A percentile compares a stretch with the other conserved stretches of the same genome.
phyloP scores from a whole-genome alignment of 23 red algal genomes.

The Gracilaria vermiculophylla region DNA sequence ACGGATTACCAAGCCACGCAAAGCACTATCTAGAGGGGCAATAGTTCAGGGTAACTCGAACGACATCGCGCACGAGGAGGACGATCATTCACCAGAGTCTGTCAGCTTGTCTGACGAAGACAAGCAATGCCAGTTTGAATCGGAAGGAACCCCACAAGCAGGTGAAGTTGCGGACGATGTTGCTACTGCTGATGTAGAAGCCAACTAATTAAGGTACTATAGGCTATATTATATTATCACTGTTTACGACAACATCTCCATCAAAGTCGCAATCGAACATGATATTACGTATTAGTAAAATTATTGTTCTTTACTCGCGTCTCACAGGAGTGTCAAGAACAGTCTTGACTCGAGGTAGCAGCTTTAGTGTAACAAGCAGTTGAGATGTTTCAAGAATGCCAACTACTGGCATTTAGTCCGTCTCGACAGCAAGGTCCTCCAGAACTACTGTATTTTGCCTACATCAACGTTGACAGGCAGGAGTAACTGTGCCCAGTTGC shows the following conservation, averaged over 20 bases:
- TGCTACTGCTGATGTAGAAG: background rate
- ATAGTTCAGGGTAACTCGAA: background rate
- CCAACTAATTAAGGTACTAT: background rate
- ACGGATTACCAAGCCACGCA: background rate
- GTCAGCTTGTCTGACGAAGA: slow-evolving; percentile 5
- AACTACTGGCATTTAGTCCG: too few relatives aligned
- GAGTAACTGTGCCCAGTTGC: too few relatives aligned
- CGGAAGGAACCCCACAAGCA: background rate
- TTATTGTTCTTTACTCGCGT: background rate
- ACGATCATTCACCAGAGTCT: background rate
- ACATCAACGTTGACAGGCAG: too few relatives aligned
- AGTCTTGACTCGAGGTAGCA: too few relatives aligned
- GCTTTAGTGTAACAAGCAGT: too few relatives aligned
- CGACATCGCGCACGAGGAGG: too few relatives aligned
- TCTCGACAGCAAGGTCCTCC: too few relatives aligned
- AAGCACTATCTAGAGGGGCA: background rate
- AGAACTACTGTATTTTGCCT: too few relatives aligned
- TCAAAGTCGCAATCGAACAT: slow-evolving; percentile 13
- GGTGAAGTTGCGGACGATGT: background rate
- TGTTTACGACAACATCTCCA: background rate
- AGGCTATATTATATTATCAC: too few relatives aligned
- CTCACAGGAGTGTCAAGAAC: too few relatives aligned
- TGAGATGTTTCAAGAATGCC: too few relatives aligned
- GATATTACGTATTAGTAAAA: background rate
- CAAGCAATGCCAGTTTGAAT: background rate